These are phyloP conservation scores for Serendipita indica DNA, from an alignment of 768 basidiomycete genomes.

Conservation along the genomic window DNA sequence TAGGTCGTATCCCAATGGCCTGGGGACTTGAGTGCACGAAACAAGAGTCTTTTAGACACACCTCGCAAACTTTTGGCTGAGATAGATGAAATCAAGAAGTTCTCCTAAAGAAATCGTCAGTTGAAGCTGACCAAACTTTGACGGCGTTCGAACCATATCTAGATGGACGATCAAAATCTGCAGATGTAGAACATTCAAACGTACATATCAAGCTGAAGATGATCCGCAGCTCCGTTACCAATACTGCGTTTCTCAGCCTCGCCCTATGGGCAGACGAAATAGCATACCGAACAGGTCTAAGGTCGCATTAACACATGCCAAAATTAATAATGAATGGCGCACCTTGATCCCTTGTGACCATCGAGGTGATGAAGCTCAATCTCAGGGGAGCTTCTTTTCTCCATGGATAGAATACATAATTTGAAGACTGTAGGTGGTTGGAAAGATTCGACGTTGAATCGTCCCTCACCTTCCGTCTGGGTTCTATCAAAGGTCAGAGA, in stretches of 20 bases:
- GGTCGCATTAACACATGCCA: conserved; percentile 18
- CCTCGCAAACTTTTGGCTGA: conserved; percentile 63
- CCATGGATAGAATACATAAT: conserved; percentile 25
- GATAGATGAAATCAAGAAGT: conserved; percentile 69
- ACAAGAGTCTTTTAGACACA: conserved; percentile 14
- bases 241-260: conserved; percentile 29
- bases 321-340: background rate
- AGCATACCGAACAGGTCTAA: conserved; percentile 54
- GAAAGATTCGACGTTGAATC: background rate
- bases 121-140: background rate
- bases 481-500: background rate
- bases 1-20: background rate
- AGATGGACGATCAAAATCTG: too few relatives aligned
- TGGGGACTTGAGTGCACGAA: background rate
- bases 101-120: background rate
- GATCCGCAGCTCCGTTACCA: conserved; percentile 92
- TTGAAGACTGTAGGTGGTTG: background rate
- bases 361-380: conserved; percentile 74
- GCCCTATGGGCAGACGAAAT: background rate
- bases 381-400: conserved; percentile 68
- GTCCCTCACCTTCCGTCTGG: conserved; percentile 3
- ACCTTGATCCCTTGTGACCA: conserved; percentile 50
- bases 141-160: conserved; percentile 42
- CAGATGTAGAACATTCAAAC: too few relatives aligned
- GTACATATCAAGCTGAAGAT: conserved; percentile 93